Conservation (phyloP, 2,329 filamentous ascomycete species). For the Colletotrichum australisinense region DNA sequence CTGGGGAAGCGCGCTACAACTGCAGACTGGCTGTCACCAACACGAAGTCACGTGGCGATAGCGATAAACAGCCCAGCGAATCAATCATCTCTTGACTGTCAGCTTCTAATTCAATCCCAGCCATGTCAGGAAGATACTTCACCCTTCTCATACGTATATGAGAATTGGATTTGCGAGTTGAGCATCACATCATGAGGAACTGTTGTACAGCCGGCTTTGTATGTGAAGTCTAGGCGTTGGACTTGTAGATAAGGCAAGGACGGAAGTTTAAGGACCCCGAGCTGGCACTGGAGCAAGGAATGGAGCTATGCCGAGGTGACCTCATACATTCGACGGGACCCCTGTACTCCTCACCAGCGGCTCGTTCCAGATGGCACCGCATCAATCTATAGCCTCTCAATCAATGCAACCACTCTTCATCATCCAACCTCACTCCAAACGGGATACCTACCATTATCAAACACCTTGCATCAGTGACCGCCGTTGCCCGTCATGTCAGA, state of each 20-base stretch:
- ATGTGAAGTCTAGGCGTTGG: neutral
- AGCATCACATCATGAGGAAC: neutral
- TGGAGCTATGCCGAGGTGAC: constrained; percentile 30
- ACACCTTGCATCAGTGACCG: neutral
- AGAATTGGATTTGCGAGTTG: neutral
- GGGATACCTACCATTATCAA: neutral
- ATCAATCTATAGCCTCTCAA: neutral
- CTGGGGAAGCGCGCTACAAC: constrained; percentile 9
- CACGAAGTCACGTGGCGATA: constrained; percentile 38
- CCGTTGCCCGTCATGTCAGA: constrained; percentile 52
- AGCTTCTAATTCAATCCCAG: neutral
- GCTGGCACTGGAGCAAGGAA: neutral
- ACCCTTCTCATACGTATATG: neutral
- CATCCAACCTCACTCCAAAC: neutral
- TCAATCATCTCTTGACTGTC: neutral
- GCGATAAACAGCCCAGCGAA: neutral
- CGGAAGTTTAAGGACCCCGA: too few relatives aligned
- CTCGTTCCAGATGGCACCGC: constrained; percentile 19
- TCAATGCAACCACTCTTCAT: neutral
- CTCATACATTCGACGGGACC: constrained; percentile 31
- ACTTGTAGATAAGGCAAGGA: neutral
- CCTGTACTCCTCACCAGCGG: constrained; percentile 25
- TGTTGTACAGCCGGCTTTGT: neutral
- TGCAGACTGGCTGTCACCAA: neutral
- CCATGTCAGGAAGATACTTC: neutral